phyloP scores from a whole-genome alignment of 495 filamentous ascomycete genomes.

The Penicillium waksmanii region DNA sequence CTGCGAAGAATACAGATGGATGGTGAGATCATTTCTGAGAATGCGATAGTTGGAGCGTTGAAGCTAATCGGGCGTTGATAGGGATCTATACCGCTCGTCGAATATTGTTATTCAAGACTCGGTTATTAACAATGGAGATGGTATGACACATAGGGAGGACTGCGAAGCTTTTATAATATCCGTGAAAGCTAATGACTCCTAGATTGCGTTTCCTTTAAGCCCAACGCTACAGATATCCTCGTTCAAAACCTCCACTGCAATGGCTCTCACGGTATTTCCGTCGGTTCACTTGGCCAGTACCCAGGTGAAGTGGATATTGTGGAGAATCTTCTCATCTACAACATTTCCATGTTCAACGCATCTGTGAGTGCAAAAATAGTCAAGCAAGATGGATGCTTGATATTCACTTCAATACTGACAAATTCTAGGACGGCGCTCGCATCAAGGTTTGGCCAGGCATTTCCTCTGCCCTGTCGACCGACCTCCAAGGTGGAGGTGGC shows the following conservation, averaged over 20 bases:
- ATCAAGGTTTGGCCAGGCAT: conserved; percentile 73
- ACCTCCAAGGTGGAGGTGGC: conserved; percentile 66
- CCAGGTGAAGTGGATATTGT: conserved; percentile 65
- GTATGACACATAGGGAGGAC: conserved; percentile 25
- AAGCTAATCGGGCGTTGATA: conserved; percentile 13
- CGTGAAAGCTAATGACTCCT: conserved; percentile 12
- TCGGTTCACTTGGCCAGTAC: conserved; percentile 72
- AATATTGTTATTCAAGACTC: conserved; percentile 71
- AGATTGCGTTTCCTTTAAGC: conserved; percentile 80
- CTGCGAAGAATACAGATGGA: conserved; percentile 70
- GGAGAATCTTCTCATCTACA: conserved; percentile 65
- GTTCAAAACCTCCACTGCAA: conserved; percentile 72
- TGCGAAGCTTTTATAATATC: too few species aligned
- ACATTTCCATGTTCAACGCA: conserved; percentile 68
- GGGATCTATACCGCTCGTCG: conserved; percentile 65
- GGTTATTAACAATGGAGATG: conserved; percentile 69
- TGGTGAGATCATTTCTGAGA: conserved; percentile 42
- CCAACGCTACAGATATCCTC: conserved; percentile 73
- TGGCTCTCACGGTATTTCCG: conserved; percentile 74
- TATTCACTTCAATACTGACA: conserved; percentile 3
- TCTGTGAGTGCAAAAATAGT: conserved; percentile 33
- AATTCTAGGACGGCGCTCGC: conserved; percentile 59
- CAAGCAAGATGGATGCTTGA: not conserved
- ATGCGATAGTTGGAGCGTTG: not conserved
- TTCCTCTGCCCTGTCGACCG: conserved; percentile 51